Base-by-base conservation (phyloP, 164 flowering plant species). In the Malania oleifera region DNA sequence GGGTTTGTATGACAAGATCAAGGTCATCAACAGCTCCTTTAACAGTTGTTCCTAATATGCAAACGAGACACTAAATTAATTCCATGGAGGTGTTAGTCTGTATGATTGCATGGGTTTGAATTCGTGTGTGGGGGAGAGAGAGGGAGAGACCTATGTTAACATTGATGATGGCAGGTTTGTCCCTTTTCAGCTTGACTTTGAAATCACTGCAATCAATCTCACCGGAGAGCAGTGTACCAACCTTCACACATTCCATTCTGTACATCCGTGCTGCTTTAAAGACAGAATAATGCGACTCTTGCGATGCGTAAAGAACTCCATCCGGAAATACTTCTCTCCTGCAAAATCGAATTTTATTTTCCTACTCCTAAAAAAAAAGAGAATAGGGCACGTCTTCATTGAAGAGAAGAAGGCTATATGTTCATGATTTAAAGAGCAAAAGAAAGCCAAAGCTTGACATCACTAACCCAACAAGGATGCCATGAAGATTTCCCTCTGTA, bases 21-120 rank as follows among this genome's bases (percentile, higher is more conserved):
- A 91, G 96, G 72, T 91, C 98, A 72, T 91, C 98, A 38, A 91
- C 98, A 66, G 98, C 98, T 70, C 98, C 96, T 67, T 91, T 91
- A 19, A 91, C 98, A 59, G 95, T 91, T 52, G 98, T 91, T 60
- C 98, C 98, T 91, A 85, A 46, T 74, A 65, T 19, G 61, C 2
- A 50, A 61, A 20, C 37, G 25, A 58, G 13, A 25, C 19, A 19
- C 24, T 29, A 11, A 55, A 54, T 18, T 18, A 59, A 48, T 10
- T 6, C 24, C 15, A 34, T 23, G 28, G 15, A 27, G 1, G 31
- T 9, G 11, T 15, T 22, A 14, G 27, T 13, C 27, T 34, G 10
- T 11, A 2, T 14, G 7, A n/a, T n/a, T 39, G 47, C 20, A 17
- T 23, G 37, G 24, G 18, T 4, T 9, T 31, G 6, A 31, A 4